Conservation (phyloP, 2,329 filamentous ascomycete species). For the Metarhizium humberi region DNA sequence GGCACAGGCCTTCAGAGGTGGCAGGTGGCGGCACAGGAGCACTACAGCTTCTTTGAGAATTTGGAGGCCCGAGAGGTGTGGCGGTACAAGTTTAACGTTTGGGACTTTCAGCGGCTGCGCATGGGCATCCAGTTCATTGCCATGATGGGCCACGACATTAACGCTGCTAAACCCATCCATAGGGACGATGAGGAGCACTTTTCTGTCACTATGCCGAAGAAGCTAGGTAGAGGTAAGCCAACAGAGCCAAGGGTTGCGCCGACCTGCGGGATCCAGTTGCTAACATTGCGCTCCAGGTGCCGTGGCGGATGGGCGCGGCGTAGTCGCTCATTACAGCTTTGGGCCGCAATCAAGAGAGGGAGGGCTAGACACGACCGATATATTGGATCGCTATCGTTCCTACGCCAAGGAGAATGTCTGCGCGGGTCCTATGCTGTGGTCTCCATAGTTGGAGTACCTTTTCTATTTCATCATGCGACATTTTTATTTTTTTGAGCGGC, state of each 20-base stretch:
- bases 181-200: constrained; percentile 38
- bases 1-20: constrained; percentile 37
- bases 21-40: constrained; percentile 39
- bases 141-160: constrained; percentile 42
- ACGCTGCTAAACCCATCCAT: constrained; percentile 33
- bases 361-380: constrained; percentile 38
- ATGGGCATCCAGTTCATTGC: constrained; percentile 46
- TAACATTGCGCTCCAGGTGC: constrained; percentile 21
- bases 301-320: constrained; percentile 44
- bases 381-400: constrained; percentile 40
- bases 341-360: constrained; percentile 21
- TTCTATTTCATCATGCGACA: no score
- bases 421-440: constrained; percentile 17
- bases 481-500: no score
- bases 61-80: constrained; percentile 34
- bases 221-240: constrained; percentile 24
- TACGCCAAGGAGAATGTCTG: constrained; percentile 45
- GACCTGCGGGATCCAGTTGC: background rate
- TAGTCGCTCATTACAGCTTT: constrained; percentile 45
- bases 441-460: constrained; percentile 3
- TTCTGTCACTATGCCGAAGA: constrained; percentile 27
- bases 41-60: constrained; percentile 39
- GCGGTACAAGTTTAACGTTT: constrained; percentile 38
- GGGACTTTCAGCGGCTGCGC: constrained; percentile 39
- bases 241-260: background rate